Evolutionary conservation across 2,329 filamentous ascomycete genomes (phyloP).

Genomic region (Ophiostoma himal-ulmi): DNA sequence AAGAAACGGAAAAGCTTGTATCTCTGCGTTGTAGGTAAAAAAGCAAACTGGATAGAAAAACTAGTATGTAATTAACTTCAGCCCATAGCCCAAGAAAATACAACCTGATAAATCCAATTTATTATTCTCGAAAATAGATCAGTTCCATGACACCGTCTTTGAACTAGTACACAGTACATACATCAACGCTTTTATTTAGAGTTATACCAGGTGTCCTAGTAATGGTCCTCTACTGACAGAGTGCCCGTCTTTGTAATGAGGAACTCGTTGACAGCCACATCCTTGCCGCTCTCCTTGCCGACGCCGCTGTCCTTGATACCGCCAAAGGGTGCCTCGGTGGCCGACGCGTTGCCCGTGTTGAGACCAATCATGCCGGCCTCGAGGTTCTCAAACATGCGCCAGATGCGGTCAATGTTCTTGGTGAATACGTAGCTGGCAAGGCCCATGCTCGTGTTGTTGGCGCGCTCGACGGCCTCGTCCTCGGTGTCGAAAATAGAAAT

Average conservation of each 20-base stretch:
- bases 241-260: constrained; percentile 43
- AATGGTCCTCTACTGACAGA: constrained; percentile 38
- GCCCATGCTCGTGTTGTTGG: constrained; percentile 56
- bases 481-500: constrained; percentile 53
- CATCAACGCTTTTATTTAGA: not conserved
- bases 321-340: constrained; percentile 43
- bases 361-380: constrained; percentile 48
- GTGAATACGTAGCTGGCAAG: constrained; percentile 39
- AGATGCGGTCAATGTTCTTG: constrained; percentile 49
- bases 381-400: constrained; percentile 53
- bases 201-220: constrained; percentile 24
- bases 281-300: constrained; percentile 45
- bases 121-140: too few relatives aligned
- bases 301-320: constrained; percentile 45
- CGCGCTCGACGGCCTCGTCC: constrained; percentile 47
- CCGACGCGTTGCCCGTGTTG: constrained; percentile 38
- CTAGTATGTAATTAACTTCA: too few relatives aligned
- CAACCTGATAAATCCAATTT: too few relatives aligned
- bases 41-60: too few relatives aligned
- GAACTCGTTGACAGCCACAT: constrained; percentile 44
- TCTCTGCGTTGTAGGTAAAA: too few relatives aligned
- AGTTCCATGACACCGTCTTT: too few relatives aligned
- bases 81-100: too few relatives aligned
- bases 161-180: too few relatives aligned
- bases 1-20: too few relatives aligned